Evolutionary conservation across 2,329 filamentous ascomycete genomes (phyloP).

Genomic region (Colletotrichum nymphaeae): DNA sequence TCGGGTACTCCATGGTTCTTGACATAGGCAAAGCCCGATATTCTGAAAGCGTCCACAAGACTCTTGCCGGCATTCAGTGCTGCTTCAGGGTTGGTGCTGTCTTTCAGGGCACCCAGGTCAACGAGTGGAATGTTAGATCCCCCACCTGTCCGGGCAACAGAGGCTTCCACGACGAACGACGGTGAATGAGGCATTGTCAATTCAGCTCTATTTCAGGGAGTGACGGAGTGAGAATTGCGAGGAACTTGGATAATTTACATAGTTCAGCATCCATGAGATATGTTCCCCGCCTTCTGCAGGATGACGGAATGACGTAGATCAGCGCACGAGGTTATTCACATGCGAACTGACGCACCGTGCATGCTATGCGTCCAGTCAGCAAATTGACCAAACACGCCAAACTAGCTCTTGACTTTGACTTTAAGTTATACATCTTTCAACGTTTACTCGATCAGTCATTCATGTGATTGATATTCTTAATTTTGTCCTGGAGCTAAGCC

Average conservation of each 20-base stretch:
- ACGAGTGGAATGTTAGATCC: background rate
- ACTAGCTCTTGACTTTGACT: too few species aligned
- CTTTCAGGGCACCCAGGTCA: background rate
- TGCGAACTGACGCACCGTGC: background rate
- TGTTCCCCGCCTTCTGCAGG: background rate
- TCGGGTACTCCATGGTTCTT: slow-evolving; percentile 48
- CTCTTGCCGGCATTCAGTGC: slow-evolving; percentile 28
- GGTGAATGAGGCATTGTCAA: background rate
- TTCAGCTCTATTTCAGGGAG: background rate
- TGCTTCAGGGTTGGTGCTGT: background rate
- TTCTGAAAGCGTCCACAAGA: slow-evolving; percentile 45
- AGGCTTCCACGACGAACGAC: background rate
- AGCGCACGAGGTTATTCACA: slow-evolving; percentile 9
- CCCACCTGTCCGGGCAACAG: background rate
- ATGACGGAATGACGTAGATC: slow-evolving; percentile 16
- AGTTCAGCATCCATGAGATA: background rate
- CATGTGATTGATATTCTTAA: too few species aligned
- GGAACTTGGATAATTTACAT: too few species aligned
- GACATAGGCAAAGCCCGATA: slow-evolving; percentile 48
- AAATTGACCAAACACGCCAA: too few species aligned
- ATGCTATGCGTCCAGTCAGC: background rate
- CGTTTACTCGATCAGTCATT: too few species aligned
- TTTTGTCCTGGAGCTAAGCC: too few species aligned
- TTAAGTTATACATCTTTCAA: too few species aligned
- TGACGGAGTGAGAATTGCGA: background rate